Conservation (phyloP, 306 rosid species). For the Astragalus membranaceus region DNA sequence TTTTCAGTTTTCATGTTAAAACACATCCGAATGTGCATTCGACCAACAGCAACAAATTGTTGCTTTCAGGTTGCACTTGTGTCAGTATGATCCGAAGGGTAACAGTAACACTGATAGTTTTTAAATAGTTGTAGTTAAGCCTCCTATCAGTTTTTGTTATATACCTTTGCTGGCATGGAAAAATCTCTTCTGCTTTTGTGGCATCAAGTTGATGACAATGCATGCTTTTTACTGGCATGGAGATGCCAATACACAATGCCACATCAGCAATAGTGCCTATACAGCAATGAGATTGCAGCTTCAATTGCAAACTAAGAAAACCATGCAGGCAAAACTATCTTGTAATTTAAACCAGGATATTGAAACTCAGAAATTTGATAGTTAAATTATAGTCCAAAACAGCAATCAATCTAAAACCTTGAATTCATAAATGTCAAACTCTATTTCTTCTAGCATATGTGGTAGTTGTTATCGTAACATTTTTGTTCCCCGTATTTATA, state of each 20-base stretch:
- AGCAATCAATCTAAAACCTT: neutral
- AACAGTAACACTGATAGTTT: too few species aligned
- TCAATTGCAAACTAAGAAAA: neutral
- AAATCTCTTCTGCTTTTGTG: neutral
- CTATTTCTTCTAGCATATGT: neutral
- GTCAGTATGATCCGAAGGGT: neutral
- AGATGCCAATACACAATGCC: neutral
- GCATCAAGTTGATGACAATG: neutral
- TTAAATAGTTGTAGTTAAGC: neutral
- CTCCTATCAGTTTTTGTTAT: neutral
- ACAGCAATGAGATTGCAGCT: neutral
- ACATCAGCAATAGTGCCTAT: neutral
- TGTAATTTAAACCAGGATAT: neutral
- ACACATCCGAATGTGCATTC: neutral
- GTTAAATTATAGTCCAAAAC: neutral
- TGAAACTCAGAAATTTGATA: neutral
- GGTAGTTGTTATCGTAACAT: neutral
- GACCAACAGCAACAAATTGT: neutral
- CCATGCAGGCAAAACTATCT: neutral
- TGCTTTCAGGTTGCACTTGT: neutral
- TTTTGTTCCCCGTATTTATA: neutral
- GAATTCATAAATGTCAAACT: neutral
- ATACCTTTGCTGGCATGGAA: neutral
- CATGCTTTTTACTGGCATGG: neutral
- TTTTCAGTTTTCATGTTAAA: neutral